Evolutionary conservation across 345 rosid species (phyloP).

Genomic region (Bruguiera gymnorhiza): DNA sequence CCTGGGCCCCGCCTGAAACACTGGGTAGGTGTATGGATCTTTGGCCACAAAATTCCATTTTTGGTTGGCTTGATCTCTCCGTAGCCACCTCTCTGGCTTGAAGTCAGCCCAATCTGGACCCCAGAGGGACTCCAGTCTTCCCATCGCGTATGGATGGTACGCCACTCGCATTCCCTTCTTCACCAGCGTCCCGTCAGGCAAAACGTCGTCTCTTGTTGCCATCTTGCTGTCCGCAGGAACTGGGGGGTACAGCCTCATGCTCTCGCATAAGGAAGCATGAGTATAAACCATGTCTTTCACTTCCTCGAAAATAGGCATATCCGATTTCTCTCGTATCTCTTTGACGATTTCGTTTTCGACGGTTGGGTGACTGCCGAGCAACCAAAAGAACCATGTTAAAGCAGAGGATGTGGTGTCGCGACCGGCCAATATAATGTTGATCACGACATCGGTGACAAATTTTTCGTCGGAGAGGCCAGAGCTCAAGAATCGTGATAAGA

Average conservation of each 20-base stretch:
- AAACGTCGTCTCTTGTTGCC: constrained; percentile 28
- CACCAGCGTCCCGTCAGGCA: constrained; percentile 50
- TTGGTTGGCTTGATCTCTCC: constrained; percentile 15
- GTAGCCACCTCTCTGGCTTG: constrained; percentile 29
- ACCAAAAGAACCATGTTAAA: constrained; percentile 71
- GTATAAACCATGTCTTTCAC: constrained; percentile 31
- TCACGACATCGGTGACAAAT: constrained; percentile 47
- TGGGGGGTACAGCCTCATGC: constrained; percentile 62
- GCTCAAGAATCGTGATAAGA: constrained; percentile 50
- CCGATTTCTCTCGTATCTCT: constrained; percentile 37
- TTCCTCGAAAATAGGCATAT: constrained; percentile 19
- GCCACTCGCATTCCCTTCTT: constrained; percentile 36
- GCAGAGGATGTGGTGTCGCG: constrained; percentile 79
- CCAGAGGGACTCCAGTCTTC: constrained; percentile 25
- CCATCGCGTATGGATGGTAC: constrained; percentile 44
- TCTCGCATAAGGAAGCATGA: constrained; percentile 51
- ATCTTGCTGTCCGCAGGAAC: constrained; percentile 43
- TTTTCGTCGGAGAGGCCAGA: constrained; percentile 47
- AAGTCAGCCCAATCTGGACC: constrained; percentile 27
- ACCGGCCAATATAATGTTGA: constrained; percentile 64
- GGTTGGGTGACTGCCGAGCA: constrained; percentile 39
- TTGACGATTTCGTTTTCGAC: constrained; percentile 34
- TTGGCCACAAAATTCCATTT: constrained; percentile 35
- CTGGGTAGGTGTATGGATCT: constrained; percentile 25
- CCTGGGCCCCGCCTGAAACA: constrained; percentile 35